These are phyloP conservation scores for Phoenix dactylifera DNA, from an alignment of 176 grass and related monocot genomes.

Conservation along the genomic window DNA sequence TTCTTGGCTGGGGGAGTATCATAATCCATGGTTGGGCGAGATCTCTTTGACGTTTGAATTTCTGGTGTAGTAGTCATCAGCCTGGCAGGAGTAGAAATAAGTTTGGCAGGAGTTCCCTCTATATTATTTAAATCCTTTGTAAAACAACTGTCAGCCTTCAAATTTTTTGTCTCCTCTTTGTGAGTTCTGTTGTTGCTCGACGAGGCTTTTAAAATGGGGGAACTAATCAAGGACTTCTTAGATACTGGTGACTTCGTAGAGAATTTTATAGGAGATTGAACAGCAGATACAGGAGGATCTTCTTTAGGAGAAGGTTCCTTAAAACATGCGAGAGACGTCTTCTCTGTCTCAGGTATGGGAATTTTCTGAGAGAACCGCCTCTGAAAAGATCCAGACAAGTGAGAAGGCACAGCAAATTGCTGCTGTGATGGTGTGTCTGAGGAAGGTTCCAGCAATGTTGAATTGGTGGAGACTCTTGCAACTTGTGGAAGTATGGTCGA, in stretches of 20 bases:
- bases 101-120: constrained; percentile 57
- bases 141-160: constrained; percentile 10
- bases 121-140: constrained; percentile 12
- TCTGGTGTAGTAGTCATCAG: constrained; percentile 43
- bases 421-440: constrained; percentile 4
- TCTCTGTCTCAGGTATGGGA: constrained; percentile 5
- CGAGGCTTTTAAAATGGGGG: constrained; percentile 6
- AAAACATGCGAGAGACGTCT: background rate
- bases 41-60: constrained; percentile 45
- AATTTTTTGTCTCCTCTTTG: background rate
- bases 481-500: constrained; percentile 1
- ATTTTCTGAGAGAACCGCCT: constrained; percentile 49
- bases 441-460: background rate
- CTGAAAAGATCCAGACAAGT: constrained; percentile 53
- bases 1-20: constrained; percentile 30
- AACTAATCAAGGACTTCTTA: background rate
- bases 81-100: constrained; percentile 43
- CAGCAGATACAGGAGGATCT: background rate
- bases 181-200: background rate
- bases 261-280: background rate
- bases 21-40: constrained; percentile 11
- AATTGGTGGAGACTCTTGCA: constrained; percentile 11
- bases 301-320: background rate
- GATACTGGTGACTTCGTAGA: background rate
- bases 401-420: constrained; percentile 34